Base-by-base conservation (phyloP, 2,329 filamentous ascomycete species). In the Dothidotthia symphoricarpi region DNA sequence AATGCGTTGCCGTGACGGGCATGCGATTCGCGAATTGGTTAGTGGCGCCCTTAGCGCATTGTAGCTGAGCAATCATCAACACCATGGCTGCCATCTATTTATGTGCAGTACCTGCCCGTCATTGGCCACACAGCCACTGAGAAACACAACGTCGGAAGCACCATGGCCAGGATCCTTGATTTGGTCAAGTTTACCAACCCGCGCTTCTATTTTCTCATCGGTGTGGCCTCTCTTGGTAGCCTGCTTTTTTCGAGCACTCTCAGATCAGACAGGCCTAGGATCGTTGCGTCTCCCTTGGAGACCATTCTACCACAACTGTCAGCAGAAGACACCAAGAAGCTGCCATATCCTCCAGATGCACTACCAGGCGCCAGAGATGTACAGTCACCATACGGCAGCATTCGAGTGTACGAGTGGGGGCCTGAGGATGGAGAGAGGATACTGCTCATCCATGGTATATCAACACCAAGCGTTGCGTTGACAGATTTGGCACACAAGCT, bases 371-470 rank as follows among this genome's bases (percentile, higher is more conserved):
- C 71, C 0, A 76, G 86, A 41, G 80, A 88, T 59, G 80, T 93
- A 12, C 60, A 71, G 10, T 84, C 81, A 3, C 80, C 82, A 3
- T 89, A 87, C 58, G 87, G 88, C 12, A 78, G 70, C 4, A 78
- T 87, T 45, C 73, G 83, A 30, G 82, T 87, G 3, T 91, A 88
- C 60, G 88, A 94, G 71, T 93, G 83, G 77, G 88, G 88, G 0
- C 85, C 86, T 0, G 75, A 80, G 41, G 69, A 76, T 24, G 87
- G 86, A 1, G 75, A 80, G 17, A 88, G 83, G 56, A 81, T 91
- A 1, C 69, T 94, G 11, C 69, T 94, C 16, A 68, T 94, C 12
- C 88, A 91, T 63, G 88, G 88, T 4, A 90, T 93, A 55, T 86
- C 81, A 33, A 93, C 87, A 5, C 88, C 88, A 0, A 82, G 81